These are phyloP conservation scores for Alloascoidea hylecoeti DNA, from an alignment of 805 yeast species.

Conservation along the genomic window DNA sequence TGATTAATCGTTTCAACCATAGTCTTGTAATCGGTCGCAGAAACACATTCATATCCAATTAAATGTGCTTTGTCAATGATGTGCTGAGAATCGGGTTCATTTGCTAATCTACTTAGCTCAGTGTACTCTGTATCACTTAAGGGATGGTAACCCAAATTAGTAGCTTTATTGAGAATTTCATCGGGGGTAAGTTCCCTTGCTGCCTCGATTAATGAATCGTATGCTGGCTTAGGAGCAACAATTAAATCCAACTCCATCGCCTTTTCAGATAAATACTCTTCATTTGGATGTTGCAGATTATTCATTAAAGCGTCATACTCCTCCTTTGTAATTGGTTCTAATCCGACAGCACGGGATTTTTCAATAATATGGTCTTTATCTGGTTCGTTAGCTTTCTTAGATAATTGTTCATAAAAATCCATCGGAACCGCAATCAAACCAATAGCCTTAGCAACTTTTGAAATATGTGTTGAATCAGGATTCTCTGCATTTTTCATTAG, in stretches of 20 bases:
- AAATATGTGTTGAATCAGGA: conserved; percentile 8
- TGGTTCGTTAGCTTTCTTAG: conserved; percentile 2
- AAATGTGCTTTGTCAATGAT: conserved; percentile 2
- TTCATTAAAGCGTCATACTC: not conserved
- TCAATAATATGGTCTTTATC: conserved; percentile 8
- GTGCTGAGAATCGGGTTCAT: conserved; percentile 1
- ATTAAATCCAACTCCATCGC: conserved; percentile 29
- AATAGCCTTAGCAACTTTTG: conserved; percentile 7
- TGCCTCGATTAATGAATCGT: conserved; percentile 19
- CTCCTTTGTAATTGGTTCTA: conserved; percentile 18
- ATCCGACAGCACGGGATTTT: conserved; percentile 18
- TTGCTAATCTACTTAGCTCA: not conserved
- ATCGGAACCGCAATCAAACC: conserved; percentile 9
- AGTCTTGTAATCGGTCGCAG: conserved; percentile 10
- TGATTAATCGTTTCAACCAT: conserved; percentile 14
- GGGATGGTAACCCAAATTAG: too few species aligned
- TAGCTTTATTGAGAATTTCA: too few species aligned
- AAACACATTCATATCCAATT: not conserved
- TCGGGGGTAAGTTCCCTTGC: too few species aligned
- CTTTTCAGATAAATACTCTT: conserved; percentile 10
- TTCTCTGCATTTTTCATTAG: conserved; percentile 5
- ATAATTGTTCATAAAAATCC: conserved; percentile 6
- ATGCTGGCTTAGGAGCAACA: conserved; percentile 30
- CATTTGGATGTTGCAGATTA: conserved; percentile 2
- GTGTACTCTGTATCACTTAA: not conserved